phyloP scores from a whole-genome alignment of 2,329 filamentous ascomycete genomes.

The Monosporascus sp. region DNA sequence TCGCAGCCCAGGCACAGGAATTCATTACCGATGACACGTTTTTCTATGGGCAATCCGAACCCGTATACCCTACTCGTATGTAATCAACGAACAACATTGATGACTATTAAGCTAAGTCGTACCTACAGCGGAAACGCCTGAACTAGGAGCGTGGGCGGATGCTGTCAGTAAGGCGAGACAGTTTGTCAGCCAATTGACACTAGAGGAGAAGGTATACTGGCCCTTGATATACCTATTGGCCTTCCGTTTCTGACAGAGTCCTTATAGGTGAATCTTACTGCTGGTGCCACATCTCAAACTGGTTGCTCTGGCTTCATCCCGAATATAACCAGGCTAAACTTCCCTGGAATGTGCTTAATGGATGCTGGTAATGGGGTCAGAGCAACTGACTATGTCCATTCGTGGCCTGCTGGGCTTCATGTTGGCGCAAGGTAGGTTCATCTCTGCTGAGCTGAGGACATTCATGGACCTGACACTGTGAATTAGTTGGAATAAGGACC shows the following conservation, averaged over 20 bases:
- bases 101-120: background rate
- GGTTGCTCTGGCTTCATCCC: conserved; percentile 14
- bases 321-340: conserved; percentile 8
- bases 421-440: conserved; percentile 10
- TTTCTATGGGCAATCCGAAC: conserved; percentile 13
- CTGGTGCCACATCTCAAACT: conserved; percentile 6
- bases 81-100: background rate
- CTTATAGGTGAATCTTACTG: conserved; percentile 9
- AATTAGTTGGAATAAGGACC: conserved; percentile 60
- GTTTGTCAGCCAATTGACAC: conserved; percentile 60
- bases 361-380: conserved; percentile 12
- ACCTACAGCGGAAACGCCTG: conserved; percentile 1
- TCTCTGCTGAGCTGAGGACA: background rate
- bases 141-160: conserved; percentile 41
- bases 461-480: conserved; percentile 16
- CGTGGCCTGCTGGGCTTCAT: conserved; percentile 11
- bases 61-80: conserved; percentile 14
- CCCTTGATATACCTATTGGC: background rate
- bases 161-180: conserved; percentile 56
- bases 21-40: conserved; percentile 8
- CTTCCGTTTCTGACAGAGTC: background rate
- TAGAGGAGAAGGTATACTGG: conserved; percentile 50
- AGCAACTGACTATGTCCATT: conserved; percentile 11
- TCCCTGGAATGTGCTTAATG: conserved; percentile 11
- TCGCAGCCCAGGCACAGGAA: background rate